Base-by-base conservation (phyloP, 768 basidiomycete species). In the Calocera cornea region DNA sequence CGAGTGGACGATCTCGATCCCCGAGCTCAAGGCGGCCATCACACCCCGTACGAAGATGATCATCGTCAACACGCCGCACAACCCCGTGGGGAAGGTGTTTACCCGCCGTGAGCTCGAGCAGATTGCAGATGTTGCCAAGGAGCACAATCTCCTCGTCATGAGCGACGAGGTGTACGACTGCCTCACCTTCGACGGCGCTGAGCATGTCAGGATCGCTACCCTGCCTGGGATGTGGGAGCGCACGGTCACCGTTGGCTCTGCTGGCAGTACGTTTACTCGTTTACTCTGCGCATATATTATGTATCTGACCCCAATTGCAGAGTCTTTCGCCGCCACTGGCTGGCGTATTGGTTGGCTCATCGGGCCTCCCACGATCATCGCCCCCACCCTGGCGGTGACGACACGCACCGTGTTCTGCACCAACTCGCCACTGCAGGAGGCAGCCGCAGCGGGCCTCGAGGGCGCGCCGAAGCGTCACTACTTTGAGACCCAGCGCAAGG, bases 141-240 rank as follows among this genome's bases (percentile, higher is more conserved):
- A 97, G 78, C 88, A 89, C 77, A 93, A 99, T 75, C 82, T 98
- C 27, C 79, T 99, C 41, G 87, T 97, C 36, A 88, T 97, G 84
- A 79, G 94, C 1, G 97, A 99, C 76, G 97, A 99, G 85, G 97
- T 99, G 76, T 99, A 99, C 76, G 97, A 99, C 73, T 89, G 88
- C 72, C 86, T 99, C 41, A 85, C 94, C 17, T 97, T 88, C 71
- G 91, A 94, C 72, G 85, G 82, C 38, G 87, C 88, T 73, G 87
- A 95, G 73, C 97, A 99, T 76, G 80, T 94, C 66, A 87, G 95
- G 66, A 89, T 98, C 72, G 95, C 95, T 2, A 91, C 81, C 38
- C 82, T 99, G n/a, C 95, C 94, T 3, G 92, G 93, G 24, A 97
- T 98, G 91, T 98, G 95, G 95, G 91, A 97, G 71, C 86, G 97